Percentiles rank a stretch among this genome's conserved stretches.
phyloP scores from a whole-genome alignment of 441 rosid genomes.

The Dalechampia spathulata region DNA sequence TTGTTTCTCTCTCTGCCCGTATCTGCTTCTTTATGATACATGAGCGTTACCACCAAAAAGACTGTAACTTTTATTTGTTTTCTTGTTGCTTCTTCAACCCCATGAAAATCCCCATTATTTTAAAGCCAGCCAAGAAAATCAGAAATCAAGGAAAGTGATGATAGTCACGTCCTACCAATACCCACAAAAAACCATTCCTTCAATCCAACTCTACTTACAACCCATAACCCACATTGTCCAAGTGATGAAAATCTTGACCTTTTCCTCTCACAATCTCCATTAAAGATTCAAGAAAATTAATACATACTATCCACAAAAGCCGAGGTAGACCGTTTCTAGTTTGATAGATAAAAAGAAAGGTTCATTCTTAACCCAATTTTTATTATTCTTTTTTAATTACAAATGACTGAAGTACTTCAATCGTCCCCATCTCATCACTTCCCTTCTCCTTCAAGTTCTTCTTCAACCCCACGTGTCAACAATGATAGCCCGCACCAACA shows the following conservation, averaged over 20 bases:
- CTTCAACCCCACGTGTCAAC: constrained; percentile 48
- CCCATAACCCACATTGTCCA: too few relatives aligned
- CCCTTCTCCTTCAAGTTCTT: constrained; percentile 88
- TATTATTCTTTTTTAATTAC: too few relatives aligned
- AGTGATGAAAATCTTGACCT: constrained; percentile 10
- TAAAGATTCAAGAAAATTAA: constrained; percentile 5
- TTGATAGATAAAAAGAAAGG: too few relatives aligned
- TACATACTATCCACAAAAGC: constrained; percentile 9
- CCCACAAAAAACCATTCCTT: constrained; percentile 49
- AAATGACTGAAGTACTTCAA: constrained; percentile 80
- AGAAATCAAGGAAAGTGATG: constrained; percentile 30
- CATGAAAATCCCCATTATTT: constrained; percentile 23
- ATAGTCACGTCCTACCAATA: constrained; percentile 57
- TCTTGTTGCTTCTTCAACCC: constrained; percentile 25
- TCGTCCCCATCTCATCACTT: constrained; percentile 69
- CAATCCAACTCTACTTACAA: constrained; percentile 89
- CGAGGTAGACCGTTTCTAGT: constrained; percentile 33
- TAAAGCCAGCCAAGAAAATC: constrained; percentile 18
- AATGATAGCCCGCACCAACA: constrained; percentile 37
- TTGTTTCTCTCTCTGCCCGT: constrained; percentile 2
- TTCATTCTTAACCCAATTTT: too few relatives aligned
- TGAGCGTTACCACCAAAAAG: constrained; percentile 7
- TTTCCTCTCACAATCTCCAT: constrained; percentile 7
- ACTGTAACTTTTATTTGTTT: constrained; percentile 5
- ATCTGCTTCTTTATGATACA: neutral